Conservation (phyloP, 2,329 filamentous ascomycete genomes). For the Colletotrichum tofieldiae region DNA sequence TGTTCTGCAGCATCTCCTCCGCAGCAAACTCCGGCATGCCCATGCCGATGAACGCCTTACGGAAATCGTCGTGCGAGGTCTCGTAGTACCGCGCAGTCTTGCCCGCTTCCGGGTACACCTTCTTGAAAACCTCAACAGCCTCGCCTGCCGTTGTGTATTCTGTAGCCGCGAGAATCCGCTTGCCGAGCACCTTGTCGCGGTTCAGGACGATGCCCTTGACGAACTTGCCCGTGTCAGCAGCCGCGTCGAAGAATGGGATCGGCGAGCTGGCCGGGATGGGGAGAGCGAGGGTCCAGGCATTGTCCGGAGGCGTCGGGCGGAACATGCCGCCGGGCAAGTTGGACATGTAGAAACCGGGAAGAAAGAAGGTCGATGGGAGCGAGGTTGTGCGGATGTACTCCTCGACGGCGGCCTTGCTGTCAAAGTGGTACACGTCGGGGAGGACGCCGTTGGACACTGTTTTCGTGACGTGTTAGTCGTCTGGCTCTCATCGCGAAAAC, state of each 20-base stretch:
- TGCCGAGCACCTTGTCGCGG: slow-evolving; percentile 48
- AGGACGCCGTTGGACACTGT: slow-evolving; percentile 59
- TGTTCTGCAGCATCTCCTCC: slow-evolving; percentile 60
- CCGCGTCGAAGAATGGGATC: slow-evolving; percentile 54
- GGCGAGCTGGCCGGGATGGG: slow-evolving; percentile 50
- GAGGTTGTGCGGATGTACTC: slow-evolving; percentile 65
- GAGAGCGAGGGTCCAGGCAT: slow-evolving; percentile 52
- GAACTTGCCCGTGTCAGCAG: slow-evolving; percentile 60
- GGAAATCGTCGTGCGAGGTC: slow-evolving; percentile 54
- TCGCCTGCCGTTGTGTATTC: slow-evolving; percentile 54
- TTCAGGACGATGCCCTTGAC: slow-evolving; percentile 50
- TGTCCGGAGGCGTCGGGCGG: slow-evolving; percentile 48
- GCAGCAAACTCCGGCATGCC: slow-evolving; percentile 47
- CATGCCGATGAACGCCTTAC: slow-evolving; percentile 50
- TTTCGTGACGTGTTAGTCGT: slow-evolving; percentile 12
- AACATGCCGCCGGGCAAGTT: slow-evolving; percentile 58
- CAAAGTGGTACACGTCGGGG: slow-evolving; percentile 66
- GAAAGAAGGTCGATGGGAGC: slow-evolving; percentile 65
- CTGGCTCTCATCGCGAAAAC: background rate
- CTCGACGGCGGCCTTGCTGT: slow-evolving; percentile 70
- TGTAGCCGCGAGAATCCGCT: slow-evolving; percentile 54
- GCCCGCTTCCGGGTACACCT: slow-evolving; percentile 54
- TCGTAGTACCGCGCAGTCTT: slow-evolving; percentile 51
- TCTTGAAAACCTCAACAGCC: slow-evolving; percentile 50
- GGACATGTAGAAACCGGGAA: slow-evolving; percentile 69